Evolutionary conservation across 1,139 yeast species (phyloP), one percentile per base, ranked within the genome.

Genomic region (Yarrowia galli): DNA sequence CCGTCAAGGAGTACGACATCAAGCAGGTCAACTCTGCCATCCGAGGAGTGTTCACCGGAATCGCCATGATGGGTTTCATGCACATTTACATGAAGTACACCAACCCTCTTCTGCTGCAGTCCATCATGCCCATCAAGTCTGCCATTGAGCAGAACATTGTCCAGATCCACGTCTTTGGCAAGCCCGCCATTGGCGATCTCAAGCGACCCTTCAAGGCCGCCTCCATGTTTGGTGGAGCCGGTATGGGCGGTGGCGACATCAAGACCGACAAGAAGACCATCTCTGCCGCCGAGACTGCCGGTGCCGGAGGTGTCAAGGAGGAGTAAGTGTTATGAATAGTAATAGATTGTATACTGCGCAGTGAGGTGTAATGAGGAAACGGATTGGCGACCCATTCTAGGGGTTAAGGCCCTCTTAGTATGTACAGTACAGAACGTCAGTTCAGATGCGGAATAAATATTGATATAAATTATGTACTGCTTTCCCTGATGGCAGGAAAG

Each of bases 31-130:
- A 90, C 78, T 70, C 85, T 67, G 89, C 92, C 71, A 85, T 93
- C 79, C 91, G 90, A 81, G 79, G 96, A 72, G 86, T 92, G 73
- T 88, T 89, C 84, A 90, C 96, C 73, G 91, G 97, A 71, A 80
- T 92, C 75, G 98, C 97, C 76, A 93, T 96, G 98, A 93, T 96
- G 96, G 97, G 89, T 42, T 91, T 95, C 87, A 93, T 95, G 98
- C 99, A 95, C 81, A 76, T 95, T 71, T 95, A 95, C 87, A 89
- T 96, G 97, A 91, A 92, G 82, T 96, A 92, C 85, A 92, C 98
- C 79, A 93, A 95, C 82, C 99, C 99, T 70, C 87, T 95, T 79
- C 87, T 96, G 74, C 91, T 95, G 92, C 99, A 95, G 83, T 88
- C 95, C 71, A 85, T 96, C 74, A 87, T 96, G 68, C 95, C 98